A percentile compares a stretch with the other conserved stretches of the same genome.
phyloP scores from a whole-genome alignment of 768 basidiomycete species.

The Porphyrellus cyaneotinctus region DNA sequence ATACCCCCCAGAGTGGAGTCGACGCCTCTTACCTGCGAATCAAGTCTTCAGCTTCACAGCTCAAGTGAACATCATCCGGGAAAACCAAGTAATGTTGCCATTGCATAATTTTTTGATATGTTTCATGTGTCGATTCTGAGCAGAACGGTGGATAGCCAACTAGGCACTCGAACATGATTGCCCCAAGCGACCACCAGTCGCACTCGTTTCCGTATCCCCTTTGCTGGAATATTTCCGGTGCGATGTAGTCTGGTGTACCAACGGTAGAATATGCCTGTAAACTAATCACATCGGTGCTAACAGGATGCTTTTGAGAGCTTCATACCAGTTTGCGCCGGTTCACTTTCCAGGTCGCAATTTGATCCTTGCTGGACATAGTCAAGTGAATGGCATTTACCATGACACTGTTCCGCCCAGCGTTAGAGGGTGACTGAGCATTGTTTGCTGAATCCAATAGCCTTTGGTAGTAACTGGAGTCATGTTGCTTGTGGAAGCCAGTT shows the following conservation, averaged over 20 bases:
- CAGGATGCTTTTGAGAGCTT: conserved; percentile 3
- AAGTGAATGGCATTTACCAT: conserved; percentile 97
- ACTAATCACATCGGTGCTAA: conserved; percentile 1
- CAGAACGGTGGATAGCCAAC: conserved; percentile 98
- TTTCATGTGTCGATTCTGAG: conserved; percentile 93
- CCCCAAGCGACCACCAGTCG: conserved; percentile 99
- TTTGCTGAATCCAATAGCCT: conserved; percentile 69
- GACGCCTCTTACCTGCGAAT: conserved; percentile 59
- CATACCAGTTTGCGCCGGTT: conserved; percentile 90
- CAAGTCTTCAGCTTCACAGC: conserved; percentile 86
- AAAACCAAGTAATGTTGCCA: conserved; percentile 85
- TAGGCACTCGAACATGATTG: conserved; percentile 97
- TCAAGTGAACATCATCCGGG: conserved; percentile 93
- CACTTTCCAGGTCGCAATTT: conserved; percentile 98
- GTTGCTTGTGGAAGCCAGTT: conserved; percentile 98
- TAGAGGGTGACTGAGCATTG: conserved; percentile 39
- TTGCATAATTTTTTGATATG: conserved; percentile 96
- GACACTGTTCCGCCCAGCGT: conserved; percentile 80
- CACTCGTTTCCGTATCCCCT: conserved; percentile 98
- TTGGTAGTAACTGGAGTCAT: conserved; percentile 94
- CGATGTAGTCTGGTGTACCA: conserved; percentile 95
- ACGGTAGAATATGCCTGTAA: conserved; percentile 93
- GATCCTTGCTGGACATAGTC: conserved; percentile 90
- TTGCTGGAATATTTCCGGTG: conserved; percentile 94
- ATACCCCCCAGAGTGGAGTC: background rate